Percentiles rank a stretch among this genome's conserved stretches.
Evolutionary conservation across 2,329 filamentous ascomycete genomes (phyloP).

Genomic region (Geosmithia morbida): DNA sequence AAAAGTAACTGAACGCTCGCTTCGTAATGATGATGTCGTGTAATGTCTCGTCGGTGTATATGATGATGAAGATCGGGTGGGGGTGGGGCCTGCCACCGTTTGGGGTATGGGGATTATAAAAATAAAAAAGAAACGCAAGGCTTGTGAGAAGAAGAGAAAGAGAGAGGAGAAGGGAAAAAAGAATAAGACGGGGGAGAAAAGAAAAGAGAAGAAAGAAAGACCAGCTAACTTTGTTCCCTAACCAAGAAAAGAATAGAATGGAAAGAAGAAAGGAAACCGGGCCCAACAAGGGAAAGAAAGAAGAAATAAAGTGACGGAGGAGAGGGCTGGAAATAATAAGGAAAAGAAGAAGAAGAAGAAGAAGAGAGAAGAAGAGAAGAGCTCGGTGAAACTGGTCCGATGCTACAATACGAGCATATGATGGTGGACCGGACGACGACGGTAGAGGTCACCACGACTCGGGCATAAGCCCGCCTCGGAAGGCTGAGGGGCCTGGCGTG

Average conservation of each 20-base stretch:
- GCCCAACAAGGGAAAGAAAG: background rate
- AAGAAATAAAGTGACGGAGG: background rate
- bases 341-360: background rate
- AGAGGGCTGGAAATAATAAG: background rate
- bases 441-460: background rate
- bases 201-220: background rate
- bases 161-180: background rate
- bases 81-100: no score
- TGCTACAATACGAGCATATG: background rate
- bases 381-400: background rate
- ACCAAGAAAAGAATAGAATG: background rate
- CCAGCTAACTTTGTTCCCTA: background rate
- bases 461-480: slow-evolving; percentile 1
- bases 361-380: background rate
- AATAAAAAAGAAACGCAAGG: no score
- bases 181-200: background rate
- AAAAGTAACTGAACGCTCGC: no score
- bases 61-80: no score
- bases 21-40: background rate
- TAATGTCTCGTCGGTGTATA: background rate
- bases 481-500: slow-evolving; percentile 1
- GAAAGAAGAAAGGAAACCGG: background rate
- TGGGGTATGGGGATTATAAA: background rate
- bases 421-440: no score
- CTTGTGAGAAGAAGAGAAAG: background rate